These are phyloP conservation scores for Beta macrorhiza DNA, from an alignment of 179 eudicot genomes.

Conservation along the genomic window DNA sequence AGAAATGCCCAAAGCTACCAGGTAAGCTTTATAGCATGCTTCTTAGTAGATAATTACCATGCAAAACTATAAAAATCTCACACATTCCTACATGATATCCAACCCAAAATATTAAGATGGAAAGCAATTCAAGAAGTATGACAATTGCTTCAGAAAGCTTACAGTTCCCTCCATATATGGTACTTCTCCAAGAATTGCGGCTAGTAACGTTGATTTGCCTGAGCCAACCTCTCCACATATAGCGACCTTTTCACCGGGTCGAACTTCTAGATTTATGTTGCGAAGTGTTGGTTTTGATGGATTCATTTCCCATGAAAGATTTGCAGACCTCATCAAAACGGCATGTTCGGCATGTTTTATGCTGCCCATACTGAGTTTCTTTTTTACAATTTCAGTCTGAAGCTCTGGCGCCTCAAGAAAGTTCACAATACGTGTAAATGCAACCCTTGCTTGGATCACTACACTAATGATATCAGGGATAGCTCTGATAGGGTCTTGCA, in stretches of 20 bases:
- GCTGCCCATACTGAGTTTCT: slow-evolving; percentile 23
- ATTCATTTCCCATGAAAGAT: slow-evolving; percentile 64
- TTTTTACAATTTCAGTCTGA: slow-evolving; percentile 40
- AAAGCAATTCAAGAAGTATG: neutral
- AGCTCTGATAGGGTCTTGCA: slow-evolving; percentile 70
- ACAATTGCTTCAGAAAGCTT: slow-evolving; percentile 32
- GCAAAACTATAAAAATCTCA: neutral
- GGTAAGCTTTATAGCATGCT: neutral
- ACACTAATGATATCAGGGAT: slow-evolving; percentile 77
- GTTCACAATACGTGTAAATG: slow-evolving; percentile 54
- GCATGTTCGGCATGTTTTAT: slow-evolving; percentile 17
- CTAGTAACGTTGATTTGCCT: slow-evolving; percentile 75
- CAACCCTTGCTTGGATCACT: slow-evolving; percentile 69
- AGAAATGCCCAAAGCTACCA: neutral
- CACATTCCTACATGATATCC: neutral
- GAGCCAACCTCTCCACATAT: slow-evolving; percentile 90
- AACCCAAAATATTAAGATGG: too few species aligned
- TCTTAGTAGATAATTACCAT: neutral
- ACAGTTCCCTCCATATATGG: slow-evolving; percentile 65
- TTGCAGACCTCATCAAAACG: slow-evolving; percentile 43
- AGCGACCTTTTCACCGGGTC: slow-evolving; percentile 64
- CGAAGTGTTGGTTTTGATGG: slow-evolving; percentile 43
- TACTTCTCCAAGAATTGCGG: slow-evolving; percentile 80
- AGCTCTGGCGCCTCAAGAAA: slow-evolving; percentile 80
- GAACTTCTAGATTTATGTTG: slow-evolving; percentile 51